These are phyloP conservation scores for Cordyceps pruinosa DNA, from an alignment of 2,329 filamentous ascomycete species.

Conservation along the genomic window DNA sequence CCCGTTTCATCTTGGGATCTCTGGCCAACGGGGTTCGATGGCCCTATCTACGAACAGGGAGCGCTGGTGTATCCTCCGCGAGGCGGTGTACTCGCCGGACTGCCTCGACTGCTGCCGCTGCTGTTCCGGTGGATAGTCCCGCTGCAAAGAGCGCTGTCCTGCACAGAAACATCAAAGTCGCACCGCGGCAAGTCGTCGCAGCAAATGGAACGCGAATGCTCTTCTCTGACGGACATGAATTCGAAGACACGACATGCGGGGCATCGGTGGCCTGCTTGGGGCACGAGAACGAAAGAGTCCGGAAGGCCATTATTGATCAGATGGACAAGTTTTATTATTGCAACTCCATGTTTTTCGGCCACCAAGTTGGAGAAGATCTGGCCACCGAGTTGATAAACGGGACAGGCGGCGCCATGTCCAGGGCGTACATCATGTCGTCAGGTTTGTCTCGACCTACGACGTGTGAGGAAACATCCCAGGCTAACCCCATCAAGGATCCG, in stretches of 20 bases:
- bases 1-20: neutral
- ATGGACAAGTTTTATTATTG: slow-evolving; percentile 13
- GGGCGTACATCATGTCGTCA: slow-evolving; percentile 29
- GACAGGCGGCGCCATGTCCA: slow-evolving; percentile 27
- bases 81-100: neutral
- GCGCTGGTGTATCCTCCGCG: neutral
- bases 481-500: slow-evolving; percentile 37
- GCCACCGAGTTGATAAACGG: slow-evolving; percentile 22
- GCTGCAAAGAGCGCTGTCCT: neutral
- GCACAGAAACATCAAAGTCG: slow-evolving; percentile 2
- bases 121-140: neutral
- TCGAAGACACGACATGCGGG: slow-evolving; percentile 8
- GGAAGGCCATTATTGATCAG: slow-evolving; percentile 33
- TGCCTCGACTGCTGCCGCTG: neutral
- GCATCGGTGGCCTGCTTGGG: slow-evolving; percentile 8
- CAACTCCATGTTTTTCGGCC: slow-evolving; percentile 18
- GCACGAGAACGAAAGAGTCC: slow-evolving; percentile 3
- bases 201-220: slow-evolving; percentile 24
- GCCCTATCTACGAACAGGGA: neutral
- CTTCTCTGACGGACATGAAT: neutral
- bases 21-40: neutral
- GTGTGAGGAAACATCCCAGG: neutral
- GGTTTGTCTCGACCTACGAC: slow-evolving; percentile 19
- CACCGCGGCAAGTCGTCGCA: slow-evolving; percentile 32
- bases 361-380: slow-evolving; percentile 17